Conservation (phyloP, 2,329 filamentous ascomycete genomes). For the Cladosporium oxysporum region DNA sequence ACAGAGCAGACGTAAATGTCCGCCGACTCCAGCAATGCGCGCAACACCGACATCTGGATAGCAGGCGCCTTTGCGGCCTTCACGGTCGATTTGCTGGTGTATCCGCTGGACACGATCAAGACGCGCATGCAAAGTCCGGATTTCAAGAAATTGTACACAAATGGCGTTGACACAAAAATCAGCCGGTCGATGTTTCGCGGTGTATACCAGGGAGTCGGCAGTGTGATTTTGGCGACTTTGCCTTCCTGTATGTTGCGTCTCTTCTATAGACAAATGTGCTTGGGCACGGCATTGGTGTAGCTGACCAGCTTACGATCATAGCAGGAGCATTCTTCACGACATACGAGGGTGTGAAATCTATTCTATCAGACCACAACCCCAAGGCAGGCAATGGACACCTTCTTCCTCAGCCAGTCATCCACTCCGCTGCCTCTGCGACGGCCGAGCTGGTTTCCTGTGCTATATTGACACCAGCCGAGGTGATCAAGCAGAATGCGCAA, state of each 20-base stretch:
- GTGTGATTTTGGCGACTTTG: conserved; percentile 81
- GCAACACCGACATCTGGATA: conserved; percentile 36
- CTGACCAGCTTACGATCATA: conserved; percentile 36
- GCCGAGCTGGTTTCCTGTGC: conserved; percentile 84
- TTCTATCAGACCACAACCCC: conserved; percentile 57
- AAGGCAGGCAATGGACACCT: conserved; percentile 42
- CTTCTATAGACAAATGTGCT: neutral
- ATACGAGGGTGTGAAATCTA: conserved; percentile 74
- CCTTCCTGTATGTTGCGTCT: conserved; percentile 67
- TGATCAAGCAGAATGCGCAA: conserved; percentile 92
- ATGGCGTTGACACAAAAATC: conserved; percentile 56
- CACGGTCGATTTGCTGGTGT: conserved; percentile 80
- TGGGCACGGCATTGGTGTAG: neutral
- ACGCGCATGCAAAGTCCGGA: conserved; percentile 80
- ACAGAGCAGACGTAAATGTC: conserved; percentile 27
- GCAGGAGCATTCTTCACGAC: conserved; percentile 88
- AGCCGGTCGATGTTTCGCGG: conserved; percentile 66
- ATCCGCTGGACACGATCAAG: conserved; percentile 87
- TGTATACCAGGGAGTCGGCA: conserved; percentile 84
- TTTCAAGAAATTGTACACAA: conserved; percentile 67
- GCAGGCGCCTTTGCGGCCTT: conserved; percentile 85
- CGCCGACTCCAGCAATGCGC: conserved; percentile 32
- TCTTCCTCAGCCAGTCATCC: conserved; percentile 68
- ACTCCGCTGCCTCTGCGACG: conserved; percentile 70
- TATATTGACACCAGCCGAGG: conserved; percentile 84